Conservation (phyloP, 371 early-diverging fungal genomes). For the Mucor piriformis region DNA sequence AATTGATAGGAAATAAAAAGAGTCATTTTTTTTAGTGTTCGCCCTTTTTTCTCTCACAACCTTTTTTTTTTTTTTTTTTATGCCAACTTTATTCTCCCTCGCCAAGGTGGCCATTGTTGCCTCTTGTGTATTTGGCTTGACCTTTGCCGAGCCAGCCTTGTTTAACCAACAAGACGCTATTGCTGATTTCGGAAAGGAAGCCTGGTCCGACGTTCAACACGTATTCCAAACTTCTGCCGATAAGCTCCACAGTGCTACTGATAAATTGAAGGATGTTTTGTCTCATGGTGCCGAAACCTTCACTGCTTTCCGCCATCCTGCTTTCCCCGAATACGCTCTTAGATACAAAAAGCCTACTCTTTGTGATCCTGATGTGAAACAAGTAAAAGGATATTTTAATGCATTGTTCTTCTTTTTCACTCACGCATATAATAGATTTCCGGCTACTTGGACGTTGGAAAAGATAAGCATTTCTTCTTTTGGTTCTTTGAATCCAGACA, state of each 20-base stretch:
- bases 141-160: constrained; percentile 25
- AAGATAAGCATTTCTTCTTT: constrained; percentile 68
- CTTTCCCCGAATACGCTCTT: constrained; percentile 73
- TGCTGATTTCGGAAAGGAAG: constrained; percentile 21
- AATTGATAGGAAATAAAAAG: neutral
- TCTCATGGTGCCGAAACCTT: constrained; percentile 25
- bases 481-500: constrained; percentile 82
- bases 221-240: constrained; percentile 17
- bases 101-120: constrained; percentile 28
- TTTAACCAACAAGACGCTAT: constrained; percentile 32
- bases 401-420: neutral
- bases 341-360: constrained; percentile 75
- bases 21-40: neutral
- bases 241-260: constrained; percentile 12
- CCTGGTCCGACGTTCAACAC: constrained; percentile 34
- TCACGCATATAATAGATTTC: constrained; percentile 49
- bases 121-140: constrained; percentile 16
- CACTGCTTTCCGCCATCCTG: constrained; percentile 56
- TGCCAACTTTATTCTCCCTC: constrained; percentile 31
- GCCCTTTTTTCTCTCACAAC: neutral
- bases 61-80: constrained; percentile 16
- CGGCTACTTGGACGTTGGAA: constrained; percentile 76
- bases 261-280: constrained; percentile 27
- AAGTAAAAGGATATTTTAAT: constrained; percentile 21
- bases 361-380: constrained; percentile 45